Base-by-base conservation (phyloP, 2,329 filamentous ascomycete species). In the Paecilomyces formosus region DNA sequence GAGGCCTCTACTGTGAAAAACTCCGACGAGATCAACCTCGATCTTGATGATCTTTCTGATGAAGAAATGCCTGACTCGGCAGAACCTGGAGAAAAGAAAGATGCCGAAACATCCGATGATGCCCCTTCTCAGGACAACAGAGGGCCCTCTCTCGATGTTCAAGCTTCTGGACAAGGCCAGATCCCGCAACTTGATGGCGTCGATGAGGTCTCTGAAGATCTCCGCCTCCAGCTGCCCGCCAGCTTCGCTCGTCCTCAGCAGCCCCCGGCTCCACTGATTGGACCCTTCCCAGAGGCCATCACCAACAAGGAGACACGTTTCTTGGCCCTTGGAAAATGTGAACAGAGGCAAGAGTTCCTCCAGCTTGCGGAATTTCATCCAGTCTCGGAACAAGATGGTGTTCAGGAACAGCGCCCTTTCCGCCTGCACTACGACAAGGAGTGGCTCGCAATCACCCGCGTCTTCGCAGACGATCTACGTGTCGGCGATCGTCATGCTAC, bases 381-480 rank as follows among this genome's bases (percentile, higher is more conserved):
- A 2, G 68, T 81, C 50, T 75, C 80, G 15, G 60, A 74, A 0
- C 62, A 72, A 3, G 57, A 62, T 31, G 54, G 53, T 21, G 56
- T 54, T 11, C 54, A 61, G 8, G 15, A 30, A 3, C 30, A 76
- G 15, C 74, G 78, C 1, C 85, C 85, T 0, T 82, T 85, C 64
- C 79, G 77, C 11, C 80, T 97, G 0, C 78, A 86, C 54, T 97
- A 99, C 70, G 94, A 99, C 72, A 85, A 87, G 11, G 94, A 99
- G 76, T 99, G 93, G 93, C 85, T 99, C 7, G 89, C 94, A 50
- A 97, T 99, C 63, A 92, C 88, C 12, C 88, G 93, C 50, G 88
- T 86, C 7, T 95, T 97, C 68, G 85, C 89, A 49, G 66, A 79
- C 2, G 80, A 85, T 49, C 79, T 94, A 1, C 74, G 77, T 1